phyloP scores from a whole-genome alignment of 805 yeast genomes.

The Spathaspora girioi region DNA sequence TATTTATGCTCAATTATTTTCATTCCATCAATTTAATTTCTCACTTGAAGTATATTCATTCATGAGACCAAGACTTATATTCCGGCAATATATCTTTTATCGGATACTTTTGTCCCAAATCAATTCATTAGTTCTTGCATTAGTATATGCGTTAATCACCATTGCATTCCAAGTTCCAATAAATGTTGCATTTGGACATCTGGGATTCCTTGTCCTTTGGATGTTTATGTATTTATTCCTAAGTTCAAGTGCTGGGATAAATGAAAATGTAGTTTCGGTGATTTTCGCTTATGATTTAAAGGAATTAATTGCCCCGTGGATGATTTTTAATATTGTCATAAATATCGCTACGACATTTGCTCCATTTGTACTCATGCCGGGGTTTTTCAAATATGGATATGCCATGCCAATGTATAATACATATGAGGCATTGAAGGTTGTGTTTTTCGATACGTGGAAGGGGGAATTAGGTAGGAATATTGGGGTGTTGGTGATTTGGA shows the following conservation, averaged over 20 bases:
- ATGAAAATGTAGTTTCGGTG: conserved; percentile 22
- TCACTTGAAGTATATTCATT: conserved; percentile 20
- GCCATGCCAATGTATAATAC: conserved; percentile 34
- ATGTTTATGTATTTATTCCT: conserved; percentile 25
- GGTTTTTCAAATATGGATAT: conserved; percentile 31
- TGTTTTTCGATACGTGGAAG: conserved; percentile 32
- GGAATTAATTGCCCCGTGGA: conserved; percentile 24
- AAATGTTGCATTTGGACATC: conserved; percentile 21
- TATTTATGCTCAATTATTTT: conserved; percentile 27
- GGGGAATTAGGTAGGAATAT: conserved; percentile 28
- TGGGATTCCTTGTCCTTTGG: conserved; percentile 34
- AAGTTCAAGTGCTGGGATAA: conserved; percentile 24
- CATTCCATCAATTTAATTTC: conserved; percentile 34
- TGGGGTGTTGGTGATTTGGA: conserved; percentile 28
- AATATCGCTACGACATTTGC: conserved; percentile 31
- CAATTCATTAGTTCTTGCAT: conserved; percentile 23
- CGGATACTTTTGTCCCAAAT: conserved; percentile 27
- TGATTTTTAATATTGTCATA: conserved; percentile 24
- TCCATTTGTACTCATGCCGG: conserved; percentile 29
- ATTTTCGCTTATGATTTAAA: conserved; percentile 16
- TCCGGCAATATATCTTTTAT: conserved; percentile 23
- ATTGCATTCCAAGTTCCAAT: conserved; percentile 28
- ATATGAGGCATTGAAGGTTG: conserved; percentile 28
- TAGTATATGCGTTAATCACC: conserved; percentile 27
- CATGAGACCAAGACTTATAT: conserved; percentile 18